These are phyloP conservation scores for Zanthoxylum bungeanum DNA, from an alignment of 345 rosid genomes.

Conservation along the genomic window DNA sequence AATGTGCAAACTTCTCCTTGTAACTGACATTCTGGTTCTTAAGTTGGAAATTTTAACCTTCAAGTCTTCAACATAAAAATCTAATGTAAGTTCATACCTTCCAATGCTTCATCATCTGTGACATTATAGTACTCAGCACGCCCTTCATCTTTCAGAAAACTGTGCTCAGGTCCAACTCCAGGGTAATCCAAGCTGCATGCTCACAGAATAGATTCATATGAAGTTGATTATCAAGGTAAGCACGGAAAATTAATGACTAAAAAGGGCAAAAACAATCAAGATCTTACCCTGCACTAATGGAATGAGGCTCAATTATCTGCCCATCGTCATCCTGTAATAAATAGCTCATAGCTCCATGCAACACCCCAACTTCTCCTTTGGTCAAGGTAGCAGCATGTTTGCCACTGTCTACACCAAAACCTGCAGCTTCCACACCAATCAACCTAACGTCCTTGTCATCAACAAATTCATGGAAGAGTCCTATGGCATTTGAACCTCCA, in stretches of 20 bases:
- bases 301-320: slow-evolving; percentile 90
- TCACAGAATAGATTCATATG: neutral
- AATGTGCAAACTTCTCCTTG: neutral
- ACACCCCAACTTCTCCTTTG: slow-evolving; percentile 83
- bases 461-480: slow-evolving; percentile 91
- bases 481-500: slow-evolving; percentile 94
- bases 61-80: neutral
- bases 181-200: slow-evolving; percentile 84
- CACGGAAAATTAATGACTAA: neutral
- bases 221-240: neutral
- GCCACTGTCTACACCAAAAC: slow-evolving; percentile 86
- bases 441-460: slow-evolving; percentile 69
- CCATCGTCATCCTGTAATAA: slow-evolving; percentile 91
- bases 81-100: slow-evolving; percentile 43
- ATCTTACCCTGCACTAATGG: slow-evolving; percentile 92
- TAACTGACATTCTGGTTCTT: neutral
- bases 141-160: slow-evolving; percentile 81
- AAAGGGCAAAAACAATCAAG: neutral
- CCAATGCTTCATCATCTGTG: slow-evolving; percentile 87
- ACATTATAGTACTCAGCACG: slow-evolving; percentile 80
- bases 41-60: neutral
- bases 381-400: slow-evolving; percentile 93
- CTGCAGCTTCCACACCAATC: slow-evolving; percentile 98
- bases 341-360: slow-evolving; percentile 98
- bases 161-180: slow-evolving; percentile 98